Base-by-base conservation (phyloP, 257 asterid genomes). In the Parsonsia alboflavescens region DNA sequence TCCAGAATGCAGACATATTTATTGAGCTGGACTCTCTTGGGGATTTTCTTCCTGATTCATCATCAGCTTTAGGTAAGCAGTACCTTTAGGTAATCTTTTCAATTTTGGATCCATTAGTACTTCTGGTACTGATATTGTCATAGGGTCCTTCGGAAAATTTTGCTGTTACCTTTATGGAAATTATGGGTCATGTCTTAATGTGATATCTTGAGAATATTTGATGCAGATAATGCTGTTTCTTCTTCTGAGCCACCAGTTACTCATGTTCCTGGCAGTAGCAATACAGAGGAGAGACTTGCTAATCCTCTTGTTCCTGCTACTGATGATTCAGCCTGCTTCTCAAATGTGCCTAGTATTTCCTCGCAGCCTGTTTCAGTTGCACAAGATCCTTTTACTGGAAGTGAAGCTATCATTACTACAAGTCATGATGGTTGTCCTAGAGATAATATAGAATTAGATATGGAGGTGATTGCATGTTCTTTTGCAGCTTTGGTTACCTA, bases 1-100 rank as follows among this genome's bases (percentile, higher is more conserved):
- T 69, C 75, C 83, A 90, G 97, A 84, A 73, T 79, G 80, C 88
- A 61, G 92, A 80, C 54, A 77, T 83, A 65, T 75, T 78, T 61
- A 76, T 64, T 79, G 86, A 84, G 61, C 76, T 83, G 79, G 92
- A 82, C 26, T 77, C 85, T 22, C 82, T 78, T 72, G 89, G 72
- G 75, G 89, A 80, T 71, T 76, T 77, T 77, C 84, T 79, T 81
- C 83, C 84, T 64, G 84, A 71, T 30, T 57, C 84, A 42, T 68
- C 72, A 26, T 75, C 78, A 42, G 84, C 80, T 70, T 81, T 71
- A 71, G 77, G 87, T 82, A 79, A 83, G 80, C 42, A 73, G 50
- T 62, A 7, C 24, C 50, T 16, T 39, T 65, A 7, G 7, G 24
- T 7, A 45, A 39, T 19, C 28, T 42, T 39, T 65, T 17, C 7